phyloP scores from a whole-genome alignment of 164 flowering plant genomes.

The Piper longum region DNA sequence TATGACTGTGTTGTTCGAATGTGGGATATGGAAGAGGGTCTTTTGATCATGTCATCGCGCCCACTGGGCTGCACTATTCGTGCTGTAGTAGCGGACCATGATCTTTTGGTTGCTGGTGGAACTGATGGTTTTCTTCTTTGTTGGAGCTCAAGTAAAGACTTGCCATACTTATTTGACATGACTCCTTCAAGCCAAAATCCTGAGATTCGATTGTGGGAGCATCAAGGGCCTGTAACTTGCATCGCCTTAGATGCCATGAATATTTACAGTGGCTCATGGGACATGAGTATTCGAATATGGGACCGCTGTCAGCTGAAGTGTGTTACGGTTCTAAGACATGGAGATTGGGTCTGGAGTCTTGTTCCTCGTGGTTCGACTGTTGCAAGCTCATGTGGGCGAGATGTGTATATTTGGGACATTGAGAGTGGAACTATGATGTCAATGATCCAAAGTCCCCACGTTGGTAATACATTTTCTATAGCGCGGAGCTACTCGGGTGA shows the following conservation, averaged over 20 bases:
- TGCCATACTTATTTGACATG: conserved; percentile 56
- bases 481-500: conserved; percentile 67
- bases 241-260: conserved; percentile 57
- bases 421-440: conserved; percentile 25
- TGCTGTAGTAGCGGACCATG: conserved; percentile 70
- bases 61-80: conserved; percentile 79
- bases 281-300: conserved; percentile 87
- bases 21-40: conserved; percentile 88
- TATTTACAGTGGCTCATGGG: conserved; percentile 98
- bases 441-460: conserved; percentile 36
- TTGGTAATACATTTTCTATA: conserved; percentile 45
- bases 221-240: conserved; percentile 75
- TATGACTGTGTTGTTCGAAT: conserved; percentile 67
- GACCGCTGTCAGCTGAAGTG: conserved; percentile 55
- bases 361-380: conserved; percentile 55
- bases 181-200: conserved; percentile 20
- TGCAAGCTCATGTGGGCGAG: conserved; percentile 60
- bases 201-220: conserved; percentile 74
- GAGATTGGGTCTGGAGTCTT: conserved; percentile 81
- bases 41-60: conserved; percentile 42
- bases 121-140: conserved; percentile 80
- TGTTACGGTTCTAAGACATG: conserved; percentile 48
- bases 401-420: conserved; percentile 72
- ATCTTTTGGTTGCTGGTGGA: conserved; percentile 75
- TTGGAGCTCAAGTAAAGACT: conserved; percentile 62